Percentiles rank a stretch among this genome's conserved stretches.
These are phyloP conservation scores for Fusarium chaquense DNA, from an alignment of 2,329 filamentous ascomycete genomes.

Conservation along the genomic window DNA sequence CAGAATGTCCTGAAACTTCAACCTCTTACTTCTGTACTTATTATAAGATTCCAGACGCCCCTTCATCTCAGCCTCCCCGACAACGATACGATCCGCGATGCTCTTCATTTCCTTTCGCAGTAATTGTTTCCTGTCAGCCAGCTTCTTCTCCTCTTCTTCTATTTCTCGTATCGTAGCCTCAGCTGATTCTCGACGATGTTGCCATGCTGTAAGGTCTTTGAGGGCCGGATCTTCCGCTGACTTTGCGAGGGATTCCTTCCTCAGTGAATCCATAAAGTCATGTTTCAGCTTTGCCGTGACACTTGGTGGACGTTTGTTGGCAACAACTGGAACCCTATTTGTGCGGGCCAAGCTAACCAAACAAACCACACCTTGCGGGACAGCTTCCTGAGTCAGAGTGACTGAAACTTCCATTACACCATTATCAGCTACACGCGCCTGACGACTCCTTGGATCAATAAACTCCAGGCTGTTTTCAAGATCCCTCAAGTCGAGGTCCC, in stretches of 20 bases:
- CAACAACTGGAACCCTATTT: too few relatives aligned
- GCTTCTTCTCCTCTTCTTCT: neutral
- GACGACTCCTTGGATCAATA: neutral
- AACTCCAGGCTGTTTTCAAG: neutral
- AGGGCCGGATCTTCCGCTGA: neutral
- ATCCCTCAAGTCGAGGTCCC: neutral
- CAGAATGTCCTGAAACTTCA: neutral
- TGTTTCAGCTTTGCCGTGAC: neutral
- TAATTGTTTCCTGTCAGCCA: fast-evolving
- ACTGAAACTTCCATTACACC: neutral
- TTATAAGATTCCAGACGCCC: fast-evolving
- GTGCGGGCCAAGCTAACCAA: neutral
- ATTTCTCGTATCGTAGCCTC: neutral
- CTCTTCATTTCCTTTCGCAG: fast-evolving
- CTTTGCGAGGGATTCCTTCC: neutral
- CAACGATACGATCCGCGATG: fast-evolving
- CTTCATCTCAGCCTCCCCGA: fast-evolving
- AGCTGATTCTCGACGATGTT: neutral
- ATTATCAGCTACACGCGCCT: neutral
- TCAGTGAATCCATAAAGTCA: neutral
- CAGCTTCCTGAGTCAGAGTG: neutral
- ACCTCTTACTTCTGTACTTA: fast-evolving
- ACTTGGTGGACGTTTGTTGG: neutral
- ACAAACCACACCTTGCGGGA: neutral
- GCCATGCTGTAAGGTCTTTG: neutral